Evolutionary conservation across 140 eudicot genomes (phyloP).

Genomic region (Bidens hawaiensis): DNA sequence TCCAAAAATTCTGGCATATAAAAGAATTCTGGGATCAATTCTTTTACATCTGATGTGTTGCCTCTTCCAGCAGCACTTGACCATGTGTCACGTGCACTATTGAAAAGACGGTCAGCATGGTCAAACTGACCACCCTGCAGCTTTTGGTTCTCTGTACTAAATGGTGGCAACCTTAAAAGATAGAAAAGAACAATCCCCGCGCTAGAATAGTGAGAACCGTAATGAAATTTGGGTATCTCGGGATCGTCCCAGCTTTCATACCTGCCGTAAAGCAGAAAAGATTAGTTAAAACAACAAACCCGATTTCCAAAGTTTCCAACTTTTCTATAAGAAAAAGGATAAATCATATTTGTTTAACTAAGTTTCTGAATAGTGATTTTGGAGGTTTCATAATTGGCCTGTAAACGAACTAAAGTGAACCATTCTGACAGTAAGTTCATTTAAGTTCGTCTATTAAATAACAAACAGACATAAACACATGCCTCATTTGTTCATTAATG

Average conservation of each 20-base stretch:
- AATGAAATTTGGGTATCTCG: constrained; percentile 93
- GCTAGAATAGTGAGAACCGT: constrained; percentile 98
- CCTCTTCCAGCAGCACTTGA: constrained; percentile 97
- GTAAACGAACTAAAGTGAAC: no score
- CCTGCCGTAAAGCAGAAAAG: constrained; percentile 30
- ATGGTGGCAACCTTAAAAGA: constrained; percentile 92
- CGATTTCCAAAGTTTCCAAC: not conserved
- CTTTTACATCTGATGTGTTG: constrained; percentile 97
- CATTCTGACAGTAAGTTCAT: no score
- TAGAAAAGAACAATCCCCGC: constrained; percentile 98
- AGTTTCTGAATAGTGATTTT: not conserved
- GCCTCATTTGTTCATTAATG: no score
- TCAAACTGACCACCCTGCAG: constrained; percentile 99
- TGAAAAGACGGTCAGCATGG: constrained; percentile 99
- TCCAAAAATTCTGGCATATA: constrained; percentile 95
- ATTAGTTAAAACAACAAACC: not conserved
- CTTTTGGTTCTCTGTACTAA: constrained; percentile 88
- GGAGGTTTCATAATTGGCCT: no score
- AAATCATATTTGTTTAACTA: not conserved
- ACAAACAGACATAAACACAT: no score
- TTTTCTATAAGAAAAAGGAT: not conserved
- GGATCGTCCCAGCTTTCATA: constrained; percentile 99
- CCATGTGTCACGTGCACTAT: constrained; percentile 89
- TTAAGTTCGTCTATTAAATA: no score
- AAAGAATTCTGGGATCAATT: constrained; percentile 91